Percentiles rank a stretch among this genome's conserved stretches.
These are phyloP conservation scores for Cutaneotrichosporon dermatis DNA, from an alignment of 1,284 basidiomycete species.

Conservation along the genomic window DNA sequence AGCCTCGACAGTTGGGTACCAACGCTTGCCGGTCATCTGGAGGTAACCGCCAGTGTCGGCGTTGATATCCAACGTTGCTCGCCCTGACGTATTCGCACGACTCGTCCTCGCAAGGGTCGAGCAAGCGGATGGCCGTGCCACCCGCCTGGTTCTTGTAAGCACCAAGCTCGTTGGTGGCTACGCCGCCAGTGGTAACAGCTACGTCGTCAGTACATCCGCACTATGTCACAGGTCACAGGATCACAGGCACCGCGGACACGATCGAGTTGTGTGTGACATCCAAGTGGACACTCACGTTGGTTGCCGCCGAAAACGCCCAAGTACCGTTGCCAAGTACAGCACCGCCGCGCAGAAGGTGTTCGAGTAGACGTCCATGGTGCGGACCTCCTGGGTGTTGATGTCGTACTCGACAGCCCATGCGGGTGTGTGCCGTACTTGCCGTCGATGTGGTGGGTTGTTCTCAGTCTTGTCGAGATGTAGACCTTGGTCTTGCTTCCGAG, in stretches of 20 bases:
- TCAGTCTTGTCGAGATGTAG: constrained; percentile 53
- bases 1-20: constrained; percentile 66
- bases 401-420: constrained; percentile 53
- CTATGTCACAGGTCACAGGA: too few species aligned
- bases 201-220: constrained; percentile 6
- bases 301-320: constrained; percentile 57
- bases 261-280: constrained; percentile 31
- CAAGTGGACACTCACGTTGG: constrained; percentile 59
- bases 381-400: constrained; percentile 47
- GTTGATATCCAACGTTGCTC: constrained; percentile 42
- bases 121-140: constrained; percentile 57
- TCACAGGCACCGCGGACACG: not conserved
- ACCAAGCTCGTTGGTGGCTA: constrained; percentile 34
- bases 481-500: constrained; percentile 51
- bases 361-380: constrained; percentile 66
- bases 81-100: constrained; percentile 76
- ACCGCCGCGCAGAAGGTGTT: constrained; percentile 69
- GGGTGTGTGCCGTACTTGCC: constrained; percentile 43
- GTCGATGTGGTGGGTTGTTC: constrained; percentile 57
- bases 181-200: constrained; percentile 42
- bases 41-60: constrained; percentile 51
- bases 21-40: constrained; percentile 74
- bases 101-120: constrained; percentile 67
- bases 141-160: constrained; percentile 61
- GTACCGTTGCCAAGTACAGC: constrained; percentile 54